Evolutionary conservation across 2,329 filamentous ascomycete genomes (phyloP), one percentile per base, ranked within the genome.

Genomic region (Cladosporium sp.): DNA sequence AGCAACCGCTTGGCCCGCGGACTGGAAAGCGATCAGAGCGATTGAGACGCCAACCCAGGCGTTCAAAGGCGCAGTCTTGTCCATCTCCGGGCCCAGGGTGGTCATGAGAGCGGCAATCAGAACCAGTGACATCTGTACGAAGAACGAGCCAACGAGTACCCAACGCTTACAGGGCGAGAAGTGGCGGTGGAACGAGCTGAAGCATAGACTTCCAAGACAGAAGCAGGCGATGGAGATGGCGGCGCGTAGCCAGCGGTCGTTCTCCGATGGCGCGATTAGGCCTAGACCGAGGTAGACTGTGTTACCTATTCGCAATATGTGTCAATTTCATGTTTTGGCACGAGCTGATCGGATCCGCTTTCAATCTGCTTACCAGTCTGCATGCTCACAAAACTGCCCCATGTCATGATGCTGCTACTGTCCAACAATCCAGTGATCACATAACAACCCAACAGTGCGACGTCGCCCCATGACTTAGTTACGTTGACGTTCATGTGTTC

Each of bases 311-410:
- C 12, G 6, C n/a, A 35, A 15, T 49, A 34, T 37, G 9, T 19
- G 34, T 50, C 37, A 50, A 32, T n/a, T n/a, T n/a, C n/a, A n/a
- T n/a, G n/a, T n/a, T n/a, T n/a, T n/a, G n/a, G n/a, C n/a, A n/a
- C n/a, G n/a, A n/a, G n/a, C n/a, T n/a, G n/a, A n/a, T n/a, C n/a
- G 24, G 2, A 1, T 37, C 17, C 19, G 7, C 9, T 34, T 57
- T 35, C 15, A 37, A 17, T 3, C 13, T 25, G 72, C 76, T 62
- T 66, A 83, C 88, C 88, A 32, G 89, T 92, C 69, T 92, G 89
- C 89, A 92, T 92, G 65, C 86, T 89, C 39, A 91, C 88, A 65
- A 93, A 93, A 2, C 86, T 86, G 12, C 88, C 87, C 86, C 88
- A 92, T 40, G 88, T 87, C 58, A 85, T 87, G 47, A 89, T 87